Conservation (phyloP, 306 rosid species). For the Ormosia semicastrata region DNA sequence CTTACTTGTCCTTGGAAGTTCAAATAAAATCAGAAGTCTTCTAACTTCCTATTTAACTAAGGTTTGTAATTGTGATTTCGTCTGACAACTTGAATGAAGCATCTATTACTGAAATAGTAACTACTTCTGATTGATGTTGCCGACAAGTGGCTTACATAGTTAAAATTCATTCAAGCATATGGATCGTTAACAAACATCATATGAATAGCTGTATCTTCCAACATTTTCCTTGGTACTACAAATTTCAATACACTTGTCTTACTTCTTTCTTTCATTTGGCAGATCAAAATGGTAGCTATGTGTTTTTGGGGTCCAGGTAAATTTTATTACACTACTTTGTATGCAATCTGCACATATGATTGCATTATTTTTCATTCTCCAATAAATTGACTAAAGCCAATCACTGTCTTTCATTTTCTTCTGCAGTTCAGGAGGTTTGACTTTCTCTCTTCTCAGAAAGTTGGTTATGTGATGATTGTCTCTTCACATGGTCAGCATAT, state of each 20-base stretch:
- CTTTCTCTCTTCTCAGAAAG: constrained; percentile 42
- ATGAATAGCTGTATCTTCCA: background rate
- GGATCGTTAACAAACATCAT: background rate
- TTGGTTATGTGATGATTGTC: constrained; percentile 27
- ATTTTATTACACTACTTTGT: constrained; percentile 14
- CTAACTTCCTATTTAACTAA: background rate
- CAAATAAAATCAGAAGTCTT: background rate
- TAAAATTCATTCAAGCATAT: background rate
- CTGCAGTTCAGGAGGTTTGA: constrained; percentile 77
- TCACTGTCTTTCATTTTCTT: constrained; percentile 33
- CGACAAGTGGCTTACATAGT: background rate
- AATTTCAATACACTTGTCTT: constrained; percentile 7
- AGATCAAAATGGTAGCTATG: constrained; percentile 65
- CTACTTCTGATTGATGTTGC: background rate
- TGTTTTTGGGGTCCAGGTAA: constrained; percentile 56
- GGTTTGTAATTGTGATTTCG: background rate
- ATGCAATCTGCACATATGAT: background rate
- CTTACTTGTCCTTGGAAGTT: background rate
- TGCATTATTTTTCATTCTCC: constrained; percentile 6
- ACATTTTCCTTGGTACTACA: background rate
- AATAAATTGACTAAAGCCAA: background rate
- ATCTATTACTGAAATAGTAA: background rate
- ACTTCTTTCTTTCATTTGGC: constrained; percentile 33
- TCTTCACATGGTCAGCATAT: constrained; percentile 8
- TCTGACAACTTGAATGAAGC: constrained; percentile 20